A percentile compares a stretch with the other conserved stretches of the same genome.
These are phyloP conservation scores for Psilocybe subaeruginosa DNA, from an alignment of 768 basidiomycete genomes.

Conservation along the genomic window DNA sequence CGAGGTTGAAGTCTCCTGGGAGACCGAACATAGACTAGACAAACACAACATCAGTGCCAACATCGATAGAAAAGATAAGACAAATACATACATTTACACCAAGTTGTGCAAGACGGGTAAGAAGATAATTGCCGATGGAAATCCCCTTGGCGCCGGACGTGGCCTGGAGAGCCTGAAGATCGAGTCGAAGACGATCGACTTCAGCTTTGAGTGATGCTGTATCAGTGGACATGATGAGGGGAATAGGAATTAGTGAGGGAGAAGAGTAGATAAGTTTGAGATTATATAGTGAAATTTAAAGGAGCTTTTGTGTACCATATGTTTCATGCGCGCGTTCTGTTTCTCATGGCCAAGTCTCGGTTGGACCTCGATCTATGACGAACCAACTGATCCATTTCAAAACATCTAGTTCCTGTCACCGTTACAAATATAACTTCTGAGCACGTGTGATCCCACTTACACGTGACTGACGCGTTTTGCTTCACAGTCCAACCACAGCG, in stretches of 20 bases:
- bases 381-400: neutral
- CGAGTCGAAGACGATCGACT: conserved; percentile 44
- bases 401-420: neutral
- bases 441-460: conserved; percentile 14
- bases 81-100: conserved; percentile 55
- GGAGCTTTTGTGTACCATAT: neutral
- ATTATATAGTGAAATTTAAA: conserved; percentile 12
- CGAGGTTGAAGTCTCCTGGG: conserved; percentile 88
- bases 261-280: conserved; percentile 5
- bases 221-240: conserved; percentile 19
- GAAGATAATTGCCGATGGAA: conserved; percentile 60
- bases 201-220: conserved; percentile 29
- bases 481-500: neutral
- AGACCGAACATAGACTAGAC: conserved; percentile 78
- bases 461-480: conserved; percentile 37
- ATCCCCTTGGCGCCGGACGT: conserved; percentile 45
- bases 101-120: conserved; percentile 65
- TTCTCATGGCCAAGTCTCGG: conserved; percentile 16
- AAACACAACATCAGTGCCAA: conserved; percentile 1
- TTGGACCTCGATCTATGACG: conserved; percentile 8
- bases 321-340: neutral
- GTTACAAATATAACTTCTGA: neutral
- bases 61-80: neutral
- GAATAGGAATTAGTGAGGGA: neutral
- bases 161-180: conserved; percentile 44